Evolutionary conservation across 352 stramenopile species (phyloP).

Genomic region (Phytophthora chlamydospora): DNA sequence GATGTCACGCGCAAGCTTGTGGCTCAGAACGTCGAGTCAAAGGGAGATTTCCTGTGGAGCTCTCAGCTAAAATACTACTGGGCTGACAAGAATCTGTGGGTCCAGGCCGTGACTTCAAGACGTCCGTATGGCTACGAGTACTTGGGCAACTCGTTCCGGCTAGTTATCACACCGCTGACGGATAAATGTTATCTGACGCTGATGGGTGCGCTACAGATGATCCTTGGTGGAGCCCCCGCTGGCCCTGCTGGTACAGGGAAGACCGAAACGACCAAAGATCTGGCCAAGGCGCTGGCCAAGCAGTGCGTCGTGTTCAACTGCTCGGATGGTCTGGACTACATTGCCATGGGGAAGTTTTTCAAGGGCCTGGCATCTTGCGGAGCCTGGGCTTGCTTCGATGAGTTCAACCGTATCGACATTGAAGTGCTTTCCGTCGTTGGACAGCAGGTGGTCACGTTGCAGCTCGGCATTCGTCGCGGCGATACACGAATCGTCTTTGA

Average conservation of each 20-base stretch:
- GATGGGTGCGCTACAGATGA: slow-evolving; percentile 96
- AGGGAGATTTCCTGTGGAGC: slow-evolving; percentile 89
- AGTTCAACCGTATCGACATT: slow-evolving; percentile 92
- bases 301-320: slow-evolving; percentile 97
- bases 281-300: slow-evolving; percentile 94
- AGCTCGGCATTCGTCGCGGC: slow-evolving; percentile 84
- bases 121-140: slow-evolving; percentile 97
- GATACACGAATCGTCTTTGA: slow-evolving; percentile 93
- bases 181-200: slow-evolving; percentile 97
- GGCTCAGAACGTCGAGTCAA: slow-evolving; percentile 87
- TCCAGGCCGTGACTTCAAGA: slow-evolving; percentile 90
- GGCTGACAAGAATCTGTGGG: slow-evolving; percentile 86
- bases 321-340: slow-evolving; percentile 94
- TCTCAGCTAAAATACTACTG: slow-evolving; percentile 95
- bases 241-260: slow-evolving; percentile 95
- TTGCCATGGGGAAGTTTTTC: slow-evolving; percentile 96
- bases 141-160: slow-evolving; percentile 94
- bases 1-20: slow-evolving; percentile 94
- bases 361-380: slow-evolving; percentile 94
- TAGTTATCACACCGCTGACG: slow-evolving; percentile 96
- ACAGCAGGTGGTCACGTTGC: slow-evolving; percentile 93
- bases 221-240: slow-evolving; percentile 92
- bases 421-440: slow-evolving; percentile 89
- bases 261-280: slow-evolving; percentile 96
- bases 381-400: slow-evolving; percentile 92